phyloP scores from a whole-genome alignment of 2,329 filamentous ascomycete species.

The Alternaria alternata region DNA sequence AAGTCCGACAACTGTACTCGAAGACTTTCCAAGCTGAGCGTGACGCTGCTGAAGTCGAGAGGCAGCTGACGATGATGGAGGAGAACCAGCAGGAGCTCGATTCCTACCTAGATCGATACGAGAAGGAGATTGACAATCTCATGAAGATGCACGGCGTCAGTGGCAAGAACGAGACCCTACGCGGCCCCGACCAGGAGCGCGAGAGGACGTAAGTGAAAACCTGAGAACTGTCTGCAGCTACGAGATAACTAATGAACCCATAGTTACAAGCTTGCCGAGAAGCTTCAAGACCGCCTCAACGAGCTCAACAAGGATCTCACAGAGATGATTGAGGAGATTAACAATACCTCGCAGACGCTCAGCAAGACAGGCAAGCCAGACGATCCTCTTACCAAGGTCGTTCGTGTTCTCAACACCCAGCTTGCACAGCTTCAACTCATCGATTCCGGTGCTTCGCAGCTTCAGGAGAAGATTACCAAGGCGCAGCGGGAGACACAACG shows the following conservation, averaged over 20 bases:
- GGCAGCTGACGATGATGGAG: constrained; percentile 87
- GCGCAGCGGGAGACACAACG: constrained; percentile 80
- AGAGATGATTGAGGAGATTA: constrained; percentile 99
- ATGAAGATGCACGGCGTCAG: constrained; percentile 82
- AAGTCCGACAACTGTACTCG: constrained; percentile 91
- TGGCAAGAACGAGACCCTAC: constrained; percentile 70
- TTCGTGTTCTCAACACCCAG: constrained; percentile 92
- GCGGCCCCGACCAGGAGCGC: constrained; percentile 92
- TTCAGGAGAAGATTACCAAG: constrained; percentile 82
- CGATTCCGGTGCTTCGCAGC: constrained; percentile 79
- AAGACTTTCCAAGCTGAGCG: constrained; percentile 94
- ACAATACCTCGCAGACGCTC: constrained; percentile 85
- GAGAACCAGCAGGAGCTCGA: constrained; percentile 91
- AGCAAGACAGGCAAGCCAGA: constrained; percentile 84
- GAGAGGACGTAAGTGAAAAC: constrained; percentile 76
- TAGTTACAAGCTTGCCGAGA: constrained; percentile 89
- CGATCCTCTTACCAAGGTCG: constrained; percentile 80
- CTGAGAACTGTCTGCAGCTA: neutral
- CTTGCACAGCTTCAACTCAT: constrained; percentile 93
- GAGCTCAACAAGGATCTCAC: constrained; percentile 92
- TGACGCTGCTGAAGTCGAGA: constrained; percentile 91
- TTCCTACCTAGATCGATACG: constrained; percentile 87
- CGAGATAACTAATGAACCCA: constrained; percentile 9
- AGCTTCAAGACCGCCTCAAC: constrained; percentile 86
- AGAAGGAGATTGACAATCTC: constrained; percentile 89